Evolutionary conservation across 768 basidiomycete species (phyloP).

Genomic region (Pleurotus salmoneostramineus): DNA sequence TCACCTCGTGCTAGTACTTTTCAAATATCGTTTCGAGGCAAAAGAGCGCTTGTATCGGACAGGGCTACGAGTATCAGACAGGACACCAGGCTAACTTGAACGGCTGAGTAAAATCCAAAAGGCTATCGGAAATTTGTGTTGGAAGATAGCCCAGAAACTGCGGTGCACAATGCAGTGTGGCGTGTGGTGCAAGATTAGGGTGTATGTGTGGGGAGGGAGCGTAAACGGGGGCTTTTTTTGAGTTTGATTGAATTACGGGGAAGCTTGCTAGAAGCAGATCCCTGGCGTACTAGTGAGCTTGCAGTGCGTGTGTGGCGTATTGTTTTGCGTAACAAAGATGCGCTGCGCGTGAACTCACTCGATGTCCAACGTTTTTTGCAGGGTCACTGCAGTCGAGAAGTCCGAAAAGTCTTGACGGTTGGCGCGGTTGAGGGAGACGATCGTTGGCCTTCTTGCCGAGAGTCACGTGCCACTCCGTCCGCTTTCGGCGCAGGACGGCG

Average conservation of each 20-base stretch:
- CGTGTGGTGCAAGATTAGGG: no score
- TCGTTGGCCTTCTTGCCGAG: not conserved
- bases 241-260: conserved; percentile 1
- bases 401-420: no score
- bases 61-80: no score
- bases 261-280: not conserved
- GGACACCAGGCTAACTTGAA: not conserved
- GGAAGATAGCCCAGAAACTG: not conserved
- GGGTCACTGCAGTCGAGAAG: no score
- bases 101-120: conserved; percentile 4
- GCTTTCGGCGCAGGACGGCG: conserved; percentile 2
- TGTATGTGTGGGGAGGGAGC: no score
- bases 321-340: not conserved
- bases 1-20: no score
- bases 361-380: no score
- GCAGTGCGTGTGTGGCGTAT: not conserved
- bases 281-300: not conserved
- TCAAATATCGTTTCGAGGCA: not conserved
- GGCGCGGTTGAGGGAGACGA: not conserved
- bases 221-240: no score
- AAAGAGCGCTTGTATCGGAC: not conserved
- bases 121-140: not conserved
- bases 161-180: no score
- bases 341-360: no score
- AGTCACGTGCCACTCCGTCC: not conserved